phyloP scores from a whole-genome alignment of 345 rosid genomes.

The Sisymbrium altissimum region DNA sequence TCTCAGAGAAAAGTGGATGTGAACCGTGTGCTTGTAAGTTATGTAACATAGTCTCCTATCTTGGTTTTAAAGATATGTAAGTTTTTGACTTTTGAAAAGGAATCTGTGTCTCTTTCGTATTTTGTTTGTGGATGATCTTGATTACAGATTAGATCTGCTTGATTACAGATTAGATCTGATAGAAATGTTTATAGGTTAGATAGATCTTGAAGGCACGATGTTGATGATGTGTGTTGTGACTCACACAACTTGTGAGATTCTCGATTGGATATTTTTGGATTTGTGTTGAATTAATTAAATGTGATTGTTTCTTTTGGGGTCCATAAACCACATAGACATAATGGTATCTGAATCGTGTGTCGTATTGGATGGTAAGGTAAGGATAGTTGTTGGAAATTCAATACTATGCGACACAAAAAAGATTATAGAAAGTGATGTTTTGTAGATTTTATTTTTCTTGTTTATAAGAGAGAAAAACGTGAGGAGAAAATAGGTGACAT shows the following conservation, averaged over 20 bases:
- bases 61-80: not conserved
- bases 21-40: not conserved
- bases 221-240: not conserved
- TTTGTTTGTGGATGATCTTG: not conserved
- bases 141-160: too few species aligned
- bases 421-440: not conserved
- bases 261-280: not conserved
- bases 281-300: not conserved
- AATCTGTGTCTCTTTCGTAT: not conserved
- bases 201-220: not conserved
- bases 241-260: not conserved
- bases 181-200: not conserved
- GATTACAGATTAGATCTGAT: not conserved
- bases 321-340: not conserved
- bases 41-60: not conserved
- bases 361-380: not conserved
- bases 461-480: not conserved
- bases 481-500: not conserved
- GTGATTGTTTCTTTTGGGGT: not conserved
- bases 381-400: not conserved
- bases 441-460: not conserved
- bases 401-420: not conserved
- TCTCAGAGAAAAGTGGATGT: not conserved
- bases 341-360: conserved; percentile 6
- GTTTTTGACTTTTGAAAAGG: not conserved